Evolutionary conservation across 805 yeast genomes (phyloP).

Genomic region (Dipodascopsis uninucleata): DNA sequence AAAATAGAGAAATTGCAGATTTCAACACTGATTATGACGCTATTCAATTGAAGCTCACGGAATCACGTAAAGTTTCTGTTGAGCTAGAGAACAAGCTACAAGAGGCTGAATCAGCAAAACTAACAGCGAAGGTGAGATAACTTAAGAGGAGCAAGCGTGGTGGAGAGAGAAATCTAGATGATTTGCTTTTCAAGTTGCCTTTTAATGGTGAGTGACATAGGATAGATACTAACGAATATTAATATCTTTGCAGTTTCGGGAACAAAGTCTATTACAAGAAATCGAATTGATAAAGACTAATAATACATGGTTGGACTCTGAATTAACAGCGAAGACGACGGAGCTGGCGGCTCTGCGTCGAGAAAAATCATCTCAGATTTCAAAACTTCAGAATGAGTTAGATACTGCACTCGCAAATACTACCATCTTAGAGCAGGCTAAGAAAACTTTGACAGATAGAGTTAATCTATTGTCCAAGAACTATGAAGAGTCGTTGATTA

Average conservation of each 20-base stretch:
- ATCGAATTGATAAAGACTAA: constrained; percentile 41
- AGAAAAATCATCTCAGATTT: constrained; percentile 36
- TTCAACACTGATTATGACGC: constrained; percentile 42
- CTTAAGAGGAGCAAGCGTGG: no score
- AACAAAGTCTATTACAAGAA: constrained; percentile 44
- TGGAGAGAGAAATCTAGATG: no score
- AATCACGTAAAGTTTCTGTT: constrained; percentile 42
- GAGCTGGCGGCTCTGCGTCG: constrained; percentile 36
- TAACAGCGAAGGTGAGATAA: constrained; percentile 29
- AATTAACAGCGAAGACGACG: constrained; percentile 37
- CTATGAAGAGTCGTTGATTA: constrained; percentile 44
- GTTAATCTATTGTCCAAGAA: constrained; percentile 40
- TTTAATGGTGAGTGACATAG: no score
- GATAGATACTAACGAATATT: background rate
- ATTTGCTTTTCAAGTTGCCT: no score
- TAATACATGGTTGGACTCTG: constrained; percentile 44
- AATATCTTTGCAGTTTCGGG: constrained; percentile 32
- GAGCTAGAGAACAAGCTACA: constrained; percentile 42
- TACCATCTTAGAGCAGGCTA: constrained; percentile 31
- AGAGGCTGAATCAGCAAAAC: constrained; percentile 33
- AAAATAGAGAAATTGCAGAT: constrained; percentile 31
- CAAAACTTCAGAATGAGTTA: constrained; percentile 38
- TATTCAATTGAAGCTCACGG: constrained; percentile 38
- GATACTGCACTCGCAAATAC: constrained; percentile 39
- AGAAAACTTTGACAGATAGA: constrained; percentile 38